phyloP scores from a whole-genome alignment of 2,329 filamentous ascomycete genomes.

The Hirsutella rhossiliensis region DNA sequence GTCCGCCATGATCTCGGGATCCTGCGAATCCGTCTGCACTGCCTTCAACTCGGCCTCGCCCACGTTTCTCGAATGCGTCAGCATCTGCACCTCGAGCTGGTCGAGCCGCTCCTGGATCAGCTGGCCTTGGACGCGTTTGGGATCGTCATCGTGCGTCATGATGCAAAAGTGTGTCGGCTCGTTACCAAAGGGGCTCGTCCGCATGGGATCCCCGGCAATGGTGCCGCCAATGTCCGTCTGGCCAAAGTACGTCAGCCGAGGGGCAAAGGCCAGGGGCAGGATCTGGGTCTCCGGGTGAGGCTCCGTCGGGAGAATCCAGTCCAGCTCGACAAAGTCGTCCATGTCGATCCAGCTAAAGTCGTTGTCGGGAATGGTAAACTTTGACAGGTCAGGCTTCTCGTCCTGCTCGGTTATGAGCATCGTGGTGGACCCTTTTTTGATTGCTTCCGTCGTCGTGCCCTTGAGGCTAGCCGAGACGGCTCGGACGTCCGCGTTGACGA shows the following conservation, averaged over 20 bases:
- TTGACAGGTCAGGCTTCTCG: constrained; percentile 60
- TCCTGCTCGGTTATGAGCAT: constrained; percentile 41
- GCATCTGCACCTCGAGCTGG: constrained; percentile 67
- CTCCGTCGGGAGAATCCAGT: constrained; percentile 88
- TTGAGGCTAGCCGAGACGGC: constrained; percentile 86
- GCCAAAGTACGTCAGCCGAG: constrained; percentile 93
- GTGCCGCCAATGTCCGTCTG: constrained; percentile 84
- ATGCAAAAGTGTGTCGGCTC: constrained; percentile 92
- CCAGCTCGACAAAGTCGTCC: constrained; percentile 97
- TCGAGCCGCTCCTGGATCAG: constrained; percentile 72
- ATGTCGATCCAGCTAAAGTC: constrained; percentile 97
- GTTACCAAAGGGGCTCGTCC: constrained; percentile 81
- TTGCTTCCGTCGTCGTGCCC: constrained; percentile 64
- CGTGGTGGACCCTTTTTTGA: constrained; percentile 47
- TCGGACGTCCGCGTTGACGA: constrained; percentile 82
- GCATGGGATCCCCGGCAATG: constrained; percentile 67
- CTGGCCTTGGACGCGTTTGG: constrained; percentile 74
- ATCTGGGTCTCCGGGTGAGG: constrained; percentile 91
- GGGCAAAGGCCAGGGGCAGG: constrained; percentile 79
- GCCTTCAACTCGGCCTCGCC: constrained; percentile 63
- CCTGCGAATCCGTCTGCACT: constrained; percentile 36
- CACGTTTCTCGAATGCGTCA: constrained; percentile 58
- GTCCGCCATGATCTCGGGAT: constrained; percentile 40
- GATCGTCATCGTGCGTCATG: constrained; percentile 85
- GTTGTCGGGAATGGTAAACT: constrained; percentile 90